Evolutionary conservation across 2,329 filamentous ascomycete species (phyloP), one percentile per base, ranked within the genome.

Genomic region (Nannizzia gypsea): DNA sequence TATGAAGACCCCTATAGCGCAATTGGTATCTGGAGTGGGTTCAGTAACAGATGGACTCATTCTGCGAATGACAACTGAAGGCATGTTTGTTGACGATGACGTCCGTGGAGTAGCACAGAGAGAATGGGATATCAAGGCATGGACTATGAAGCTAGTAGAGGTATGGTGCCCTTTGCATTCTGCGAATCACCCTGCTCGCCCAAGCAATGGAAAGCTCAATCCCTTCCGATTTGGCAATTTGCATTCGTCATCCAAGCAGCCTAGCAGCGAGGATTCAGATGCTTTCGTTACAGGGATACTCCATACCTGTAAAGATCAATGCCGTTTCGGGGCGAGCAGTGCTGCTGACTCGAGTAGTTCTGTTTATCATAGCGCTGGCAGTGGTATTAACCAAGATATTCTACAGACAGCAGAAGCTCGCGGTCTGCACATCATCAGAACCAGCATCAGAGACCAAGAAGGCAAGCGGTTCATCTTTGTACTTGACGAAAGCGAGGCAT

Each of bases 41-140:
- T 81, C 86, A 54, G 90, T 97, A 34, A 96, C 91, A 1, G 91
- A 99, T 70, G 93, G 93, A 0, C 80, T 99, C 52, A 88, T 97
- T 63, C 80, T 99, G 63, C 88, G 89, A 57, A 93, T 97, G 69
- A 92, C 89, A 9, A 95, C 90, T 1, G 92, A 96, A 72, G 93
- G 93, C 17, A 81, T 97, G 59, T 97, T 97, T 75, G 93, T 99
- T 69, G 93, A 99, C 71, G 93, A 99, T 72, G 93, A 97, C 72
- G 83, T 96, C 58, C 85, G 91, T 50, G 85, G 85, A 63, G 89
- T 96, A 15, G 86, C 89, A n/a, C 90, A 97, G 74, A 85, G 93
- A 62, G 93, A 99, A 76, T 99, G 93, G 93, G 93, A 99, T 72
- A 85, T 97, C 70, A 97, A 97, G 74, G 91, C 92, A 26, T 97